Base-by-base conservation (phyloP, 345 rosid genomes). In the Fremontodendron californicum region DNA sequence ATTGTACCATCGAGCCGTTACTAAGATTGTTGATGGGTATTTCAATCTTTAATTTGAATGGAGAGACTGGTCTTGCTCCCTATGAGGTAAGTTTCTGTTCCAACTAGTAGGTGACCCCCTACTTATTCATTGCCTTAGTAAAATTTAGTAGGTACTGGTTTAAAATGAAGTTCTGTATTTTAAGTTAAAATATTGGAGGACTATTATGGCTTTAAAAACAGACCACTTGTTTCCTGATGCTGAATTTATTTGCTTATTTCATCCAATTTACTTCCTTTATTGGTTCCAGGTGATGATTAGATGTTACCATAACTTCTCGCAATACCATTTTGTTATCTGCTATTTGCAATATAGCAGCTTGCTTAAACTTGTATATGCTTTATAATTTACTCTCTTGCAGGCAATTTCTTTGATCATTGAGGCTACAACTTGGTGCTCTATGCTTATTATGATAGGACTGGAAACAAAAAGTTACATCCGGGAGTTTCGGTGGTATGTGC, bases 401-500 rank as follows among this genome's bases (percentile, higher is more conserved):
- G 84, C 83, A 42, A 79, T 86, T 76, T 89, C 94, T 79, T 84
- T 89, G 85, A 77, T 82, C 45, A 80, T 85, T 77, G 92, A 90
- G 89, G 84, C 91, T 23, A 77, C 87, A 58, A 76, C 98, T 87
- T 93, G 99, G 99, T 85, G 89, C 85, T 89, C 86, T 74, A 82
- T 95, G 91, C 83, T 95, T 75, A 76, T 85, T 75, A 80, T 92
- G 94, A 83, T 87, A 58, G 87, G 77, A 21, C 46, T 95, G 2
- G 99, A 95, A 84, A 90, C 89, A 73, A 90, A 81, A 71, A 66
- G 84, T 74, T 95, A 95, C 75, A 80, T 92, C 76, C 82, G 82
- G 25, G 92, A 93, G 80, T 86, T 93, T 71, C 88, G 94, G 29
- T 93, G 98, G 99, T 92, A 88, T 81, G 92, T 95, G 43, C 85